Base-by-base conservation (phyloP, 139 green algal species). In the Chlamydomonas sp. region DNA sequence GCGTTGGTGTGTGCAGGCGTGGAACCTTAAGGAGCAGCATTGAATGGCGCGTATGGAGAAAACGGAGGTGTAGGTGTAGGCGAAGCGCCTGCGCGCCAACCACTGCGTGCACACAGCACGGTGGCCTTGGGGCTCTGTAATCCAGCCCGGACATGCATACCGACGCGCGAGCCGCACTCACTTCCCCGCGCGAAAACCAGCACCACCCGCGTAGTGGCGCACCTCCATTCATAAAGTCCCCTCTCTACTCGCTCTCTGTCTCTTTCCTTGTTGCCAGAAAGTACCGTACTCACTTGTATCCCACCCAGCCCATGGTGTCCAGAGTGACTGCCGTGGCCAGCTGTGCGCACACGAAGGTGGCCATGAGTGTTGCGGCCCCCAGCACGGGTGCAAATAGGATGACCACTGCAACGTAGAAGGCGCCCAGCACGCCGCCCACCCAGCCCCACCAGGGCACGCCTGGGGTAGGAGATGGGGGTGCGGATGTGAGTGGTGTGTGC, bases 361-460 rank as follows among this genome's bases (percentile, higher is more conserved):
- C 81, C 62, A 89, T 86, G 2, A 90, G 31, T 1, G 89, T 92
- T 49, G 75, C 85, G 31, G 89, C 89, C 12, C 89, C 89, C 57
- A 86, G 60, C 49, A 57, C 61, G 9, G 4, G 80, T 5, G 81
- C 89, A 63, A 92, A 92, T 15, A 92, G 80, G 63, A 92, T 90
- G 68, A 87, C 85, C 3, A 89, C 61, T 3, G 85, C 79, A 10
- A 92, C 89, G 71, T 90, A 92, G 16, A 80, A 92, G 7, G 89
- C 89, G 4, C 89, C 89, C n/a, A 88, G 60, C 0, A 72, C 14
- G 1, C 89, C 89, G 9, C 89, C 89, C 17, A 88, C 69, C 89
- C 89, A 92, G 14, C 58, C 20, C 89, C 89, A 92, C 89, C 89
- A 92, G 31, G 89, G 89, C 0, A 64, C 85, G 15, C 63, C 89